Conservation (phyloP, 2,329 filamentous ascomycete genomes). For the Colletotrichum echinochloae region DNA sequence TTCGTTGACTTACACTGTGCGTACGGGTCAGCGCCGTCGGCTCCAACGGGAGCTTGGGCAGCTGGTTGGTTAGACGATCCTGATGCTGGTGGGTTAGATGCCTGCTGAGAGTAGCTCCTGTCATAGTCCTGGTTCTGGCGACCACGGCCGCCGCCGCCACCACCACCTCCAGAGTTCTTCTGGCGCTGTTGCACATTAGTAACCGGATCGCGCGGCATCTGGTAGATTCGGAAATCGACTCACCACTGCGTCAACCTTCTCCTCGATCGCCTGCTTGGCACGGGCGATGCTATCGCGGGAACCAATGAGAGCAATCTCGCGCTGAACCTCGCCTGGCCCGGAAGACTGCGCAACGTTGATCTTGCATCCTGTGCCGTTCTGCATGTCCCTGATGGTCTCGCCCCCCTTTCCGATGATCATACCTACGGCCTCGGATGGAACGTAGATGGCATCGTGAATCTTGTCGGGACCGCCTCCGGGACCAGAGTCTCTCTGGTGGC, state of each 20-base stretch:
- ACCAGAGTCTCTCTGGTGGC: conserved; percentile 49
- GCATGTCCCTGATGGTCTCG: conserved; percentile 95
- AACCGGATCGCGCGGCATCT: not conserved
- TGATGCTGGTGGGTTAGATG: conserved; percentile 50
- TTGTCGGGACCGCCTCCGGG: conserved; percentile 67
- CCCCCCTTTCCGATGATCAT: conserved; percentile 98
- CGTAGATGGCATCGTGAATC: conserved; percentile 84
- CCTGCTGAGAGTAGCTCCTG: conserved; percentile 64
- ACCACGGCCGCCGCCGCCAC: conserved; percentile 57
- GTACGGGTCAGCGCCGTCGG: conserved; percentile 74
- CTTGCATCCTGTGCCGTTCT: conserved; percentile 88
- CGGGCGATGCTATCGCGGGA: conserved; percentile 80
- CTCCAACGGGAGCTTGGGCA: conserved; percentile 57
- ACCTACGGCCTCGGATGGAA: conserved; percentile 90
- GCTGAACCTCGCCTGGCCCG: conserved; percentile 80
- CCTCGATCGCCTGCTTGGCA: conserved; percentile 87
- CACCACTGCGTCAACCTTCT: conserved; percentile 92
- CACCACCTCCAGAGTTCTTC: conserved; percentile 64
- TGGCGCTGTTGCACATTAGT: conserved; percentile 59
- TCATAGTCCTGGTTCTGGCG: conserved; percentile 65
- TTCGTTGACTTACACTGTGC: conserved; percentile 72
- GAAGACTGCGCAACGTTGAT: conserved; percentile 91
- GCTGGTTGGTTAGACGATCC: conserved; percentile 56
- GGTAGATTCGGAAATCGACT: conserved; percentile 50
- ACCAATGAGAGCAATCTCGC: conserved; percentile 89